phyloP scores from a whole-genome alignment of 2,329 filamentous ascomycete species.

The Bipolaris zeicola region DNA sequence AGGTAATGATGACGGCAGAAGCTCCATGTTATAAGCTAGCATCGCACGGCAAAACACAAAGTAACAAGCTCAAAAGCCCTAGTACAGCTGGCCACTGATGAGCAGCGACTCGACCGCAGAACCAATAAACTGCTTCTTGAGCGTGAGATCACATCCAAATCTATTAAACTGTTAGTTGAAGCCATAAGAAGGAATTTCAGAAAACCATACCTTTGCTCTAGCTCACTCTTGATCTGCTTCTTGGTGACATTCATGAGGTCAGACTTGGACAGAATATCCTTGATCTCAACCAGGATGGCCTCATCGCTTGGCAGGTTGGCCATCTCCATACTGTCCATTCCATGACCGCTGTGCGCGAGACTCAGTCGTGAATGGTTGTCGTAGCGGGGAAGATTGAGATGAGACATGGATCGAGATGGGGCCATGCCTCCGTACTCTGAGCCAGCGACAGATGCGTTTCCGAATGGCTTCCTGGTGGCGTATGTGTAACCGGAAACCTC shows the following conservation, averaged over 20 bases:
- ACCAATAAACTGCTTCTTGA: conserved; percentile 85
- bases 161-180: conserved; percentile 32
- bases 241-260: conserved; percentile 98
- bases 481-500: conserved; percentile 95
- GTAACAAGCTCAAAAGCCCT: neutral
- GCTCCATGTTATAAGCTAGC: conserved; percentile 4
- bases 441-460: conserved; percentile 54
- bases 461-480: conserved; percentile 74
- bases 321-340: conserved; percentile 68
- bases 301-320: conserved; percentile 84
- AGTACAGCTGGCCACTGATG: conserved; percentile 30
- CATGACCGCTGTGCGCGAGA: conserved; percentile 65
- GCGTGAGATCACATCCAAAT: conserved; percentile 84
- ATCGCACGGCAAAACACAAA: conserved; percentile 3
- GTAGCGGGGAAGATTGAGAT: conserved; percentile 62
- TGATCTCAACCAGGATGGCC: conserved; percentile 87
- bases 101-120: conserved; percentile 42
- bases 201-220: conserved; percentile 70
- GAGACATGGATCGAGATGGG: conserved; percentile 62
- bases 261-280: conserved; percentile 87
- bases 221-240: conserved; percentile 93
- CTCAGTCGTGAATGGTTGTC: conserved; percentile 48
- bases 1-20: conserved; percentile 14
- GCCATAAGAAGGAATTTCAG: neutral
- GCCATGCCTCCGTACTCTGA: conserved; percentile 67